These are phyloP conservation scores for Cytospora schulzeri DNA, from an alignment of 2,329 filamentous ascomycete species.

Conservation along the genomic window DNA sequence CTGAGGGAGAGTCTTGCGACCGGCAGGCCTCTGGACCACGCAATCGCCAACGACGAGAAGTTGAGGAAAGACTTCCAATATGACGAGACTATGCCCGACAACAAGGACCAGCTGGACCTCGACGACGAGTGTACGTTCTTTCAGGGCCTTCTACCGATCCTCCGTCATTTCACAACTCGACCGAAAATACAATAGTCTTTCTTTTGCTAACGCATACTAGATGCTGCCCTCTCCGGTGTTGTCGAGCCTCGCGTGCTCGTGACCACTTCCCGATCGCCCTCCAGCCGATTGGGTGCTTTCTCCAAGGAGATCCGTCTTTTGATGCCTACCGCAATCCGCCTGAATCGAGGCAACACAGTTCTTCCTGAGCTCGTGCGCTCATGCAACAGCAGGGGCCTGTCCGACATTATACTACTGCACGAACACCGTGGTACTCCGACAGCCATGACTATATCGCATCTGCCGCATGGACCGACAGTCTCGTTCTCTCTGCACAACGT, in stretches of 20 bases:
- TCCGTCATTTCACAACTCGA: background rate
- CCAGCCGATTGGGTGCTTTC: conserved; percentile 81
- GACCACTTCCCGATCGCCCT: conserved; percentile 88
- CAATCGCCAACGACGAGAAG: conserved; percentile 82
- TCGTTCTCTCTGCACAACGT: conserved; percentile 93
- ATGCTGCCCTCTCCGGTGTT: conserved; percentile 80
- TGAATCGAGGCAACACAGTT: conserved; percentile 91
- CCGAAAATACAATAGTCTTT: background rate
- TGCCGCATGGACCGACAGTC: conserved; percentile 83
- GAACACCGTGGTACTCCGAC: conserved; percentile 93
- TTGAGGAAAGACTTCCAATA: conserved; percentile 90
- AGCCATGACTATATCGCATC: conserved; percentile 82
- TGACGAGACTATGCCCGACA: conserved; percentile 78
- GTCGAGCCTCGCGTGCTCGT: conserved; percentile 87
- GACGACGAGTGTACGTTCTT: conserved; percentile 75
- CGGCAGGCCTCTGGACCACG: conserved; percentile 80
- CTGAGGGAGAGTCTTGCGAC: conserved; percentile 84
- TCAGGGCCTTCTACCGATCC: background rate
- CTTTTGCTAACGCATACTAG: conserved; percentile 7
- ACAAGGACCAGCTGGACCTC: conserved; percentile 70
- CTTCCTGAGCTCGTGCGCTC: conserved; percentile 82
- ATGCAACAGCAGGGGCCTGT: conserved; percentile 77
- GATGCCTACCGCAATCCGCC: conserved; percentile 79
- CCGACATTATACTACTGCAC: conserved; percentile 84
- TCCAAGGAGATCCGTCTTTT: conserved; percentile 74